Conservation (phyloP, 768 basidiomycete species). For the Pulveroboletus sp. region DNA sequence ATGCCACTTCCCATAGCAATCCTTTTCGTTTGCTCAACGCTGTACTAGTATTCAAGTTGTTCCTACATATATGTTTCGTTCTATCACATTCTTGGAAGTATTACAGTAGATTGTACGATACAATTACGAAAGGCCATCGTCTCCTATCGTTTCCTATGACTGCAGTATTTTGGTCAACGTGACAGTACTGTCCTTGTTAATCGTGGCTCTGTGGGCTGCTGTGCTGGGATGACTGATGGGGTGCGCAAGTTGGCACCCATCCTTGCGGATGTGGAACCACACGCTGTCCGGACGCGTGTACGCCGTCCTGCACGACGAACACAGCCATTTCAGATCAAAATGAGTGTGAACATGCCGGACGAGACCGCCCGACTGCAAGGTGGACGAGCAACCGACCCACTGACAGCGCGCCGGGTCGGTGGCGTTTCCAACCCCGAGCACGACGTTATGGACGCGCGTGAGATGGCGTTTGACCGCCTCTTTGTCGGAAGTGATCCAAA, state of each 20-base stretch:
- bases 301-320: constrained; percentile 12
- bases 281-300: constrained; percentile 21
- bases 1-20: not conserved
- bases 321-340: constrained; percentile 14
- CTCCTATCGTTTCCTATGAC: not conserved
- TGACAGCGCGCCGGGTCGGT: not conserved
- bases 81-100: constrained; percentile 2
- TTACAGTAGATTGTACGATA: constrained; percentile 22
- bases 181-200: constrained; percentile 4
- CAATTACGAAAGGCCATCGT: constrained; percentile 3
- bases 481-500: constrained; percentile 19
- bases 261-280: constrained; percentile 1
- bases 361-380: constrained; percentile 4
- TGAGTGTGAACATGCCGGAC: constrained; percentile 18
- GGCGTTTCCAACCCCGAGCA: not conserved
- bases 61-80: not conserved
- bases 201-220: constrained; percentile 6
- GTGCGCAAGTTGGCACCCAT: not conserved
- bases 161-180: constrained; percentile 19
- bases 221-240: constrained; percentile 15
- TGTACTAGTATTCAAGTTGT: too few relatives aligned
- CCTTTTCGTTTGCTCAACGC: too few relatives aligned
- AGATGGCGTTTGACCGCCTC: constrained; percentile 16
- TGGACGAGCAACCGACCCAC: constrained; percentile 13
- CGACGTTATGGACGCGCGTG: constrained; percentile 6